A percentile compares a stretch with the other conserved stretches of the same genome.
Evolutionary conservation across 2,329 filamentous ascomycete species (phyloP).

Genomic region (Dactylellina sp.): DNA sequence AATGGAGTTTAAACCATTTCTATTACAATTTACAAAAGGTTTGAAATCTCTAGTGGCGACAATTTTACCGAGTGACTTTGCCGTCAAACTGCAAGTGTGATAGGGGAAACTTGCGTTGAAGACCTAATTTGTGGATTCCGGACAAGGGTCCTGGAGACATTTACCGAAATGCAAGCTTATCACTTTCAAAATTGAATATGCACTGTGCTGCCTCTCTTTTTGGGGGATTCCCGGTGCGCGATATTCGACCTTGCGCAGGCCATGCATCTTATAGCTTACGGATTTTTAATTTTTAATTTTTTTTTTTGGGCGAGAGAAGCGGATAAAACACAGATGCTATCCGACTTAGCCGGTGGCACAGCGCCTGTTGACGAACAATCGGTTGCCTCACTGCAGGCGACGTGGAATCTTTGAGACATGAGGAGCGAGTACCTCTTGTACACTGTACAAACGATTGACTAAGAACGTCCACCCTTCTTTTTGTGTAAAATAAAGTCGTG

Average conservation of each 20-base stretch:
- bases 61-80: constrained; percentile 46
- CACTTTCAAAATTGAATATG: constrained; percentile 30
- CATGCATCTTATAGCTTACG: too few species aligned
- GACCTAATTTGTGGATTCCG: constrained; percentile 20
- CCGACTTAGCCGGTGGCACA: constrained; percentile 55
- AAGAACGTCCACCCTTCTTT: constrained; percentile 25
- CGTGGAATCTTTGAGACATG: background rate
- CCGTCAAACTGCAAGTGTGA: constrained; percentile 39
- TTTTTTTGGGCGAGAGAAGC: constrained; percentile 1
- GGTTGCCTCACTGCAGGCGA: background rate
- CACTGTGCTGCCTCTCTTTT: constrained; percentile 17
- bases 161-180: constrained; percentile 56
- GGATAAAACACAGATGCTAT: constrained; percentile 31
- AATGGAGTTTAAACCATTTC: background rate
- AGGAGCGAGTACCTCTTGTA: background rate
- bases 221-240: constrained; percentile 35
- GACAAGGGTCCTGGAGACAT: constrained; percentile 37
- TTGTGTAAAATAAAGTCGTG: too few species aligned
- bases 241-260: constrained; percentile 35
- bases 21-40: background rate
- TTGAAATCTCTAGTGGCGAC: background rate
- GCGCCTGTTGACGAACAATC: constrained; percentile 24
- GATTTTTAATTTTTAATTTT: constrained; percentile 6
- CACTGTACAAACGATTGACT: constrained; percentile 15
- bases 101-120: constrained; percentile 15